A percentile compares a stretch with the other conserved stretches of the same genome.
Evolutionary conservation across 352 stramenopile genomes (phyloP).

Genomic region (Phytophthora sp.): DNA sequence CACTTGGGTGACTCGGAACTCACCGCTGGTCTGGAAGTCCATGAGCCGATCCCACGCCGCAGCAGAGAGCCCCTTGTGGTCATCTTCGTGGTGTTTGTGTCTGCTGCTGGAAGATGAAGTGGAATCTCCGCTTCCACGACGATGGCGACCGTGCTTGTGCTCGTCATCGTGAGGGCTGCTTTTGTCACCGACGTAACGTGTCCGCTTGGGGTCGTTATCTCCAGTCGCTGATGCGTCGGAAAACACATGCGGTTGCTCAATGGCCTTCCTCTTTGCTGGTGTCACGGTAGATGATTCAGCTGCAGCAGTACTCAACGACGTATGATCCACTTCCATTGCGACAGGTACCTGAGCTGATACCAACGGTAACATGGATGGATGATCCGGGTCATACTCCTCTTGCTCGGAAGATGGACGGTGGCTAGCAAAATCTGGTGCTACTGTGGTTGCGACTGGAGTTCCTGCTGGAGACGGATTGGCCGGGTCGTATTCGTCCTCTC

Average conservation of each 20-base stretch:
- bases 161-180: conserved; percentile 22
- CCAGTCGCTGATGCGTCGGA: conserved; percentile 10
- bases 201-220: conserved; percentile 28
- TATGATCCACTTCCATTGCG: conserved; percentile 31
- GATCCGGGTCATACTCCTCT: conserved; percentile 52
- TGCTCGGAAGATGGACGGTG: conserved; percentile 15
- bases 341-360: conserved; percentile 12
- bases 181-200: conserved; percentile 21
- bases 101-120: conserved; percentile 29
- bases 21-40: conserved; percentile 66
- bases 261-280: conserved; percentile 37
- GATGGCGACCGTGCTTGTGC: conserved; percentile 30
- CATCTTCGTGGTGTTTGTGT: conserved; percentile 32
- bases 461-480: conserved; percentile 34
- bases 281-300: conserved; percentile 8
- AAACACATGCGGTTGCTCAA: conserved; percentile 13
- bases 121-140: conserved; percentile 32
- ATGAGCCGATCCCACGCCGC: conserved; percentile 79
- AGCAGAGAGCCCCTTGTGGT: conserved; percentile 63
- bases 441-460: conserved; percentile 20
- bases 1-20: conserved; percentile 77
- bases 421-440: not conserved
- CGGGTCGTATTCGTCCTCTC: conserved; percentile 51
- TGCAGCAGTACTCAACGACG: not conserved
- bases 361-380: conserved; percentile 38